Conservation (phyloP, 345 rosid species). For the Salix purpurea region DNA sequence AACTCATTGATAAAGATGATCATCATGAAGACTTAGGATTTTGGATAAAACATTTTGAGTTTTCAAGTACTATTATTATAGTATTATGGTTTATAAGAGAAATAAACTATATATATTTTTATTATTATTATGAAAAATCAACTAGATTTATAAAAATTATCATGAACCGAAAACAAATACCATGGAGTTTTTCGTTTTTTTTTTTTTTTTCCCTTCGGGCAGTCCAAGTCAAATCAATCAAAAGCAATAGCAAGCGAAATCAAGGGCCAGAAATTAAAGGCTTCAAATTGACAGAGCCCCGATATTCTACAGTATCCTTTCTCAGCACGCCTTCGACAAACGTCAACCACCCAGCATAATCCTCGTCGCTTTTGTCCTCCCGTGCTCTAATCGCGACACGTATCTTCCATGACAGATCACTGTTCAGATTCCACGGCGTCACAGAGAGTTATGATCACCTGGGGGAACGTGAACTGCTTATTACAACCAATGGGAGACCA, state of each 20-base stretch:
- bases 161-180: no score
- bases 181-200: no score
- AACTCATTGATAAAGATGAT: no score
- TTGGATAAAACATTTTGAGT: no score
- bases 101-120: no score
- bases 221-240: background rate
- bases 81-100: no score
- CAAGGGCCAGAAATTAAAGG: background rate
- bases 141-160: no score
- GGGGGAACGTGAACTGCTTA: background rate
- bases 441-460: background rate
- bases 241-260: background rate
- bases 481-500: background rate
- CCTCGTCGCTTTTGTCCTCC: conserved; percentile 3
- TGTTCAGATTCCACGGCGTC: conserved; percentile 20
- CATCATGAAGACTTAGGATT: no score
- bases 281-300: background rate
- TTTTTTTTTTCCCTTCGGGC: background rate
- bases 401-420: background rate
- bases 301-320: conserved; percentile 13
- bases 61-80: no score
- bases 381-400: conserved; percentile 25
- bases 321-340: conserved; percentile 29
- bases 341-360: conserved; percentile 2
- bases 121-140: no score